Percentiles rank a stretch among this genome's conserved stretches.
Evolutionary conservation across 1,284 basidiomycete genomes (phyloP).

Genomic region (Afroboletus lepidellus): DNA sequence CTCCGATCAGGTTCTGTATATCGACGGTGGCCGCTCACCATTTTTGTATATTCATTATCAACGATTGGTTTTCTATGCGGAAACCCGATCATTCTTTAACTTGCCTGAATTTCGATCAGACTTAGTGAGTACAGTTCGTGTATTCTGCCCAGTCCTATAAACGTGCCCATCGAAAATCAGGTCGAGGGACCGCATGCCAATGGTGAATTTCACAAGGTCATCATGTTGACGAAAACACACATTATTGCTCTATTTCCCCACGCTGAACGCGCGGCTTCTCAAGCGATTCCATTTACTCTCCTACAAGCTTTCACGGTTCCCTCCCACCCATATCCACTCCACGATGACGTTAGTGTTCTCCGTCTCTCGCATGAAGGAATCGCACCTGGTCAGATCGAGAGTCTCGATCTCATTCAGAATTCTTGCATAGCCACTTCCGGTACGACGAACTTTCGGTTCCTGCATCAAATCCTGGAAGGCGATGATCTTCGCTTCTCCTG

Average conservation of each 20-base stretch:
- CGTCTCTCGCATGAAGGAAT: background rate
- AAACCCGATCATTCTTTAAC: background rate
- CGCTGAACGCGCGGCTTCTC: background rate
- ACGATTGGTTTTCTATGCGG: background rate
- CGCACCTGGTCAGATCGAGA: too few species aligned
- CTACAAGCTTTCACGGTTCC: background rate
- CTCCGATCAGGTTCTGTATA: background rate
- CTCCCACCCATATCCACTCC: background rate
- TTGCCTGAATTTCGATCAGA: background rate
- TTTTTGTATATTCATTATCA: background rate
- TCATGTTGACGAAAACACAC: background rate
- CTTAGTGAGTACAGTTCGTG: background rate
- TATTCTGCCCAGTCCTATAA: background rate
- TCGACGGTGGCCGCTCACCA: background rate
- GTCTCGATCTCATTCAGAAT: background rate
- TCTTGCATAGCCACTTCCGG: background rate
- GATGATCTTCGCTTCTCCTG: background rate
- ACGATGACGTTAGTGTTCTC: background rate
- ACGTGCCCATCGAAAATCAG: background rate
- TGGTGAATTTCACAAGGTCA: background rate
- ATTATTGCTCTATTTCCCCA: background rate
- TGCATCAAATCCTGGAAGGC: background rate
- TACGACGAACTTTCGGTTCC: background rate
- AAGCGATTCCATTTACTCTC: background rate
- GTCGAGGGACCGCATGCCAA: background rate